These are phyloP conservation scores for Lepidium campestre DNA, from an alignment of 441 rosid genomes.

Conservation along the genomic window DNA sequence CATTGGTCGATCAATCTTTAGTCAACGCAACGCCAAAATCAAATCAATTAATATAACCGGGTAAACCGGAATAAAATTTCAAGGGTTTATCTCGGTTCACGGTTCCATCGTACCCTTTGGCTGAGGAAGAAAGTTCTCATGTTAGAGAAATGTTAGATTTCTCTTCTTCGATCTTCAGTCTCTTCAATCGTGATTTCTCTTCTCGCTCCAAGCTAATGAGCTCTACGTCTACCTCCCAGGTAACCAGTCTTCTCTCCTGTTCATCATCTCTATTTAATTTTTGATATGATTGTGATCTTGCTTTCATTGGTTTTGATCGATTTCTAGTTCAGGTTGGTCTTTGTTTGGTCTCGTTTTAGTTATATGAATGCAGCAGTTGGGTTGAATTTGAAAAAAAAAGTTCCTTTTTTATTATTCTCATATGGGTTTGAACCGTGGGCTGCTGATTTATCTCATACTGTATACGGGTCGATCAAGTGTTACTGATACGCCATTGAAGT, in stretches of 20 bases:
- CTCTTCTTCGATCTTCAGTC: neutral
- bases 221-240: conserved; percentile 18
- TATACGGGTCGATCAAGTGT: neutral
- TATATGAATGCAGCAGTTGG: neutral
- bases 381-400: neutral
- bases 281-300: neutral
- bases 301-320: neutral
- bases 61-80: neutral
- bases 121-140: neutral
- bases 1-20: neutral
- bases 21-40: conserved; percentile 2
- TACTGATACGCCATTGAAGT: neutral
- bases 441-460: neutral
- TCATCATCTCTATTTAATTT: neutral
- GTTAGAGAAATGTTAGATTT: neutral
- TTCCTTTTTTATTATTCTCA: neutral
- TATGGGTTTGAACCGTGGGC: neutral
- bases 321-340: neutral
- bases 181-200: neutral
- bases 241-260: neutral
- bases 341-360: conserved; percentile 1
- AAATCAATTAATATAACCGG: neutral
- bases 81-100: neutral
- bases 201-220: conserved; percentile 9
- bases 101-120: neutral